phyloP scores from a whole-genome alignment of 257 asterid species.

The Anisodus acutangulus region DNA sequence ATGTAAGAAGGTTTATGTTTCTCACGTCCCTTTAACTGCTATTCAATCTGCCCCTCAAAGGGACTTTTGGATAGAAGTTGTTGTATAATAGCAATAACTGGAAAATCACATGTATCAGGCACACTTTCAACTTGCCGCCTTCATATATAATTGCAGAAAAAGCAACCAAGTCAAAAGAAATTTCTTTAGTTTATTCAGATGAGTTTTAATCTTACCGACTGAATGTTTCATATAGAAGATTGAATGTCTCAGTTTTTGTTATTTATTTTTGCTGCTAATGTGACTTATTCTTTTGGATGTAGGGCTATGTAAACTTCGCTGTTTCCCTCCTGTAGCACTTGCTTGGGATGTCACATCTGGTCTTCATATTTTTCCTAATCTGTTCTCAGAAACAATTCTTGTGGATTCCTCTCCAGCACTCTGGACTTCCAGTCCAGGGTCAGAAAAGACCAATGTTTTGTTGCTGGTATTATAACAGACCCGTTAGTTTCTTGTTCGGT shows the following conservation, averaged over 20 bases:
- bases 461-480: slow-evolving; percentile 59
- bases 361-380: slow-evolving; percentile 87
- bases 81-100: slow-evolving; percentile 14
- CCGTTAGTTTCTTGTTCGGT: neutral
- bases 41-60: slow-evolving; percentile 14
- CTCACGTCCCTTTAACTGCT: slow-evolving; percentile 15
- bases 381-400: slow-evolving; percentile 72
- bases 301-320: slow-evolving; percentile 90
- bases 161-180: slow-evolving; percentile 13
- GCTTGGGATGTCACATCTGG: slow-evolving; percentile 98
- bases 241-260: slow-evolving; percentile 10
- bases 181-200: neutral
- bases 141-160: neutral
- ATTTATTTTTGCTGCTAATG: slow-evolving; percentile 33
- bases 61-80: neutral
- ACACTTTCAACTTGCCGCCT: slow-evolving; percentile 3
- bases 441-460: slow-evolving; percentile 74
- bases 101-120: neutral
- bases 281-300: slow-evolving; percentile 44
- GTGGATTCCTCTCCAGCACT: slow-evolving; percentile 95
- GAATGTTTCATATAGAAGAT: neutral
- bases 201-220: neutral
- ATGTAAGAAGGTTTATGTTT: slow-evolving; percentile 14
- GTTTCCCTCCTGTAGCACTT: slow-evolving; percentile 97
- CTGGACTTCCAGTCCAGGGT: slow-evolving; percentile 70